These are phyloP conservation scores for Pneumocystis oryctolagi DNA, from an alignment of 1,139 yeast genomes.

Conservation along the genomic window DNA sequence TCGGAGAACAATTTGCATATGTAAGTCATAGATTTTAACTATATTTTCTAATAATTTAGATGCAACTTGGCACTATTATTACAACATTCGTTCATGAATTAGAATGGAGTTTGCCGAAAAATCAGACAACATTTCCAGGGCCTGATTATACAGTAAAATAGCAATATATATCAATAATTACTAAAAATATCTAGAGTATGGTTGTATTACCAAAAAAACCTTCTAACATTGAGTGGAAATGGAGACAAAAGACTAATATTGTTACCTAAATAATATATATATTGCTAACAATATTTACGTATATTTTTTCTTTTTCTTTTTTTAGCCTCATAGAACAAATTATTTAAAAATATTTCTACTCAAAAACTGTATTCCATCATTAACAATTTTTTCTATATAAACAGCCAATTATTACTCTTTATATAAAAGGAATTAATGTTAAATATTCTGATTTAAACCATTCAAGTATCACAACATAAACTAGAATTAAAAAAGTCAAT, in stretches of 20 bases:
- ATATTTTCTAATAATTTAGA: not conserved
- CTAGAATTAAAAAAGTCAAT: not conserved
- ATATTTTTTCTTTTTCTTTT: not conserved
- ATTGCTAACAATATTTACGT: not conserved
- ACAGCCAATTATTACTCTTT: not conserved
- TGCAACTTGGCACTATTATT: constrained; percentile 73
- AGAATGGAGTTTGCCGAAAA: constrained; percentile 57
- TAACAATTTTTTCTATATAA: not conserved
- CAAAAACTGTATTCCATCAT: not conserved
- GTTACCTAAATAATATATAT: not conserved
- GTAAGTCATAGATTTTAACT: constrained; percentile 22
- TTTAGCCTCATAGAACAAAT: not conserved
- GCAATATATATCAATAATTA: not conserved
- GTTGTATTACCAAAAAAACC: not conserved
- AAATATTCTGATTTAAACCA: not conserved
- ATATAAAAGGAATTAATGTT: not conserved
- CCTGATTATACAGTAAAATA: constrained; percentile 44
- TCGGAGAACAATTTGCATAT: constrained; percentile 97
- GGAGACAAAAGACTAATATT: not conserved
- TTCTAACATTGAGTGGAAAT: not conserved
- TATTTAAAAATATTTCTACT: not conserved
- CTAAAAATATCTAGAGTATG: not conserved
- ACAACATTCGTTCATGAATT: constrained; percentile 60
- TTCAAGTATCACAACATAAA: not conserved
- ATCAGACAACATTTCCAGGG: constrained; percentile 41